Evolutionary conservation across 805 yeast species (phyloP).

Genomic region (Candida sphagnicola): DNA sequence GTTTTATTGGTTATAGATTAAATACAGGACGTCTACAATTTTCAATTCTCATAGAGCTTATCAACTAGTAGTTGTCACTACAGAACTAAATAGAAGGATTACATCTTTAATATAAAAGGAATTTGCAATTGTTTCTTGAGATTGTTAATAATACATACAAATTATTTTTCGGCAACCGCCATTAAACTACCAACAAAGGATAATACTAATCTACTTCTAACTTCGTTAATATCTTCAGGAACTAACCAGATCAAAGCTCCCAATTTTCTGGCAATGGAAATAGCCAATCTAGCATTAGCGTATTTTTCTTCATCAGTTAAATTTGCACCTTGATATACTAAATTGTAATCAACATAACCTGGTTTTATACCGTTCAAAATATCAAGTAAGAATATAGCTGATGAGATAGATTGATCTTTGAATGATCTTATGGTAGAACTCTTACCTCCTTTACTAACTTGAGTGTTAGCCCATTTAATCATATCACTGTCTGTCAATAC

Average conservation of each 20-base stretch:
- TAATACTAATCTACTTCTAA: constrained; percentile 86
- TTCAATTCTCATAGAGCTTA: too few species aligned
- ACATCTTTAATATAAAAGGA: too few species aligned
- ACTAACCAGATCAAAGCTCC: constrained; percentile 98
- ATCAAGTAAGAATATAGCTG: constrained; percentile 81
- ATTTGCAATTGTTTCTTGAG: too few species aligned
- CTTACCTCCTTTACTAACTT: constrained; percentile 84
- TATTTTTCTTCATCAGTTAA: constrained; percentile 72
- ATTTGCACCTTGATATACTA: constrained; percentile 74
- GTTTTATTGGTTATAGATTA: not conserved
- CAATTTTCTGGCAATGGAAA: constrained; percentile 95
- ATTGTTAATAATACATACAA: not conserved
- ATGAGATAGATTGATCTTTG: constrained; percentile 73
- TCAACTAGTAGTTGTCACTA: too few species aligned
- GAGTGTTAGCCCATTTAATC: constrained; percentile 88
- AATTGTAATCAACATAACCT: constrained; percentile 94
- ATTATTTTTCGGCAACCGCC: constrained; percentile 37
- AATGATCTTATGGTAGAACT: constrained; percentile 71
- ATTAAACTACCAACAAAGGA: constrained; percentile 95
- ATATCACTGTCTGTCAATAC: constrained; percentile 81
- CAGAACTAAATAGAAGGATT: too few species aligned
- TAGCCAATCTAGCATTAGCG: constrained; percentile 94
- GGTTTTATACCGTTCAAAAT: constrained; percentile 92
- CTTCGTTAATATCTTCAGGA: constrained; percentile 99
- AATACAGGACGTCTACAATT: too few species aligned